These are phyloP conservation scores for Myriosclerotinia duriaeana DNA, from an alignment of 2,329 filamentous ascomycete species.

Conservation along the genomic window DNA sequence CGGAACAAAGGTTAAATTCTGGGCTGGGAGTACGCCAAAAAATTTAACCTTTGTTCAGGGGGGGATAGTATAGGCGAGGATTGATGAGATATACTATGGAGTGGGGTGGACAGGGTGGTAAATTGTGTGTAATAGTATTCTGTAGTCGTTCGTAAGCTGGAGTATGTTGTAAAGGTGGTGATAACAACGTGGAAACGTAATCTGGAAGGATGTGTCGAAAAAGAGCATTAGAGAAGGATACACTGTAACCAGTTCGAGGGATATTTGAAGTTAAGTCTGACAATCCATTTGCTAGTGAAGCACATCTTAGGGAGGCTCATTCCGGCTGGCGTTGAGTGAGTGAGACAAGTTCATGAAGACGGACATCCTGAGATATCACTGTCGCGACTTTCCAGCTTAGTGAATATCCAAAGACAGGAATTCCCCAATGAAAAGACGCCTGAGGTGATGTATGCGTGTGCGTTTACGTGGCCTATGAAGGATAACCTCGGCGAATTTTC, in stretches of 20 bases:
- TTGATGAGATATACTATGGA: background rate
- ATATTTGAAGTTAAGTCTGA: background rate
- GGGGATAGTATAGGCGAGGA: background rate
- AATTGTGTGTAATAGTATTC: background rate
- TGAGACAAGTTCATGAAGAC: background rate
- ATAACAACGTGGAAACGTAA: too few relatives aligned
- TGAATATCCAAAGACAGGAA: background rate
- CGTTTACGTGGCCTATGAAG: conserved; percentile 2
- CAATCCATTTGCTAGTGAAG: background rate
- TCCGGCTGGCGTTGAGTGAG: background rate
- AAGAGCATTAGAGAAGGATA: background rate
- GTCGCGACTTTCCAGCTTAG: background rate
- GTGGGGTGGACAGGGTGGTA: too few relatives aligned
- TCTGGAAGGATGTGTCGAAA: background rate
- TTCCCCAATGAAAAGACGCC: background rate
- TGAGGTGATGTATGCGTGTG: background rate
- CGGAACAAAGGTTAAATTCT: too few relatives aligned
- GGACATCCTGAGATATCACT: background rate
- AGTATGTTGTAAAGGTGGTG: background rate
- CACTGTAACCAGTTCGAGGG: background rate
- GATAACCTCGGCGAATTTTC: background rate
- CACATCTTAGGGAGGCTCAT: too few relatives aligned
- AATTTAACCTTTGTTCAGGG: too few relatives aligned
- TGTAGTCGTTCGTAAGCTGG: background rate
- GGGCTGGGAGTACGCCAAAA: too few relatives aligned